Percentiles rank a stretch among this genome's conserved stretches.
Evolutionary conservation across 1,284 basidiomycete species (phyloP).

Genomic region (Mycosarcoma mackinlayi): DNA sequence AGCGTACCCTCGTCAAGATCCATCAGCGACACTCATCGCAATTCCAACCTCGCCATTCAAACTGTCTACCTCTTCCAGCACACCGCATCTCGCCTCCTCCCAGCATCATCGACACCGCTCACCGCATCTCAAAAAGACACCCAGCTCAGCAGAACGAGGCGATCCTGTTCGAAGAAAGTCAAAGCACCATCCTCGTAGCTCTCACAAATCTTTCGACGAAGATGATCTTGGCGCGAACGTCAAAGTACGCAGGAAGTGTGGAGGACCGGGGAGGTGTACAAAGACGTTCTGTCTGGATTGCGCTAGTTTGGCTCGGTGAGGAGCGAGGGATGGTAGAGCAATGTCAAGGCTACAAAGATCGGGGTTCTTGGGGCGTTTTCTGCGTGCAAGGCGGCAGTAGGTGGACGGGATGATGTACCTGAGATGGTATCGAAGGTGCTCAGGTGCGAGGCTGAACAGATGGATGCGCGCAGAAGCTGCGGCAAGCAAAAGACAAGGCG

Average conservation of each 20-base stretch:
- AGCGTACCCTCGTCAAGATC: background rate
- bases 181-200: background rate
- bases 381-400: too few species aligned
- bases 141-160: conserved; percentile 1
- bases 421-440: too few species aligned
- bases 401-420: too few species aligned
- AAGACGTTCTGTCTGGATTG: conserved; percentile 47
- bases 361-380: too few species aligned
- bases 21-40: background rate
- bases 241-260: conserved; percentile 10
- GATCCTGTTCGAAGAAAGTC: too few species aligned
- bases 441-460: background rate
- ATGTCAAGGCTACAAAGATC: too few species aligned
- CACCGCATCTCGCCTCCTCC: background rate
- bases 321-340: background rate
- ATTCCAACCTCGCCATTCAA: conserved; percentile 1
- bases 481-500: too few species aligned
- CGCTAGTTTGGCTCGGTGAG: conserved; percentile 2
- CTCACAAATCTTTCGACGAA: background rate
- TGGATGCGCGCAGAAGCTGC: too few species aligned
- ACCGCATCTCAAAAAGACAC: background rate
- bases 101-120: background rate
- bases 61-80: background rate
- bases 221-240: background rate
- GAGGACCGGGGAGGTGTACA: conserved; percentile 22